phyloP scores from a whole-genome alignment of 1,139 yeast species.

The Candida sp. region DNA sequence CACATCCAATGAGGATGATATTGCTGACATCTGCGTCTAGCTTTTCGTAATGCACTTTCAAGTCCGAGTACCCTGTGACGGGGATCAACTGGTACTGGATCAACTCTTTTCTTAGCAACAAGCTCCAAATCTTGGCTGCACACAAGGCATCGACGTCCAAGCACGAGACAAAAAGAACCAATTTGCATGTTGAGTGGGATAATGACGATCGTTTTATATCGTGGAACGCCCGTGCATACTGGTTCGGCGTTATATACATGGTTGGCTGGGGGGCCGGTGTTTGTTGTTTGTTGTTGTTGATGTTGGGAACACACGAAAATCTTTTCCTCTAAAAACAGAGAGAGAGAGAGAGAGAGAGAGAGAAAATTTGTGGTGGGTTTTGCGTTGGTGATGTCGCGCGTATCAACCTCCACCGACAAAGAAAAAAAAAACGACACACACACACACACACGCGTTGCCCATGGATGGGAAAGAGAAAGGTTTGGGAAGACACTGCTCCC shows the following conservation, averaged over 20 bases:
- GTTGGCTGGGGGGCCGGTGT: not conserved
- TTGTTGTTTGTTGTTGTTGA: conserved; percentile 5
- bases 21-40: conserved; percentile 81
- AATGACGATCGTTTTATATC: conserved; percentile 65
- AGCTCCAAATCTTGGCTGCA: conserved; percentile 78
- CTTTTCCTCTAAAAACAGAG: not conserved
- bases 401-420: not conserved
- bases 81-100: conserved; percentile 92
- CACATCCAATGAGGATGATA: conserved; percentile 88
- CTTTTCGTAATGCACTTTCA: conserved; percentile 62
- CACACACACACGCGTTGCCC: not conserved
- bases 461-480: not conserved
- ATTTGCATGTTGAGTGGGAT: conserved; percentile 88
- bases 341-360: too few relatives aligned
- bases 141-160: conserved; percentile 92
- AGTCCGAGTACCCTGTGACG: conserved; percentile 90
- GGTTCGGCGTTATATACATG: conserved; percentile 70
- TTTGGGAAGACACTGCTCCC: too few relatives aligned
- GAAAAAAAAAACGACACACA: not conserved
- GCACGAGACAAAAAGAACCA: conserved; percentile 90
- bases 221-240: conserved; percentile 62
- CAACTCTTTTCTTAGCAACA: conserved; percentile 75
- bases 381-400: not conserved
- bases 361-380: not conserved
- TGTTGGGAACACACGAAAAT: not conserved